Evolutionary conservation across 2,329 filamentous ascomycete genomes (phyloP).

Genomic region (Penicillium thymicola): DNA sequence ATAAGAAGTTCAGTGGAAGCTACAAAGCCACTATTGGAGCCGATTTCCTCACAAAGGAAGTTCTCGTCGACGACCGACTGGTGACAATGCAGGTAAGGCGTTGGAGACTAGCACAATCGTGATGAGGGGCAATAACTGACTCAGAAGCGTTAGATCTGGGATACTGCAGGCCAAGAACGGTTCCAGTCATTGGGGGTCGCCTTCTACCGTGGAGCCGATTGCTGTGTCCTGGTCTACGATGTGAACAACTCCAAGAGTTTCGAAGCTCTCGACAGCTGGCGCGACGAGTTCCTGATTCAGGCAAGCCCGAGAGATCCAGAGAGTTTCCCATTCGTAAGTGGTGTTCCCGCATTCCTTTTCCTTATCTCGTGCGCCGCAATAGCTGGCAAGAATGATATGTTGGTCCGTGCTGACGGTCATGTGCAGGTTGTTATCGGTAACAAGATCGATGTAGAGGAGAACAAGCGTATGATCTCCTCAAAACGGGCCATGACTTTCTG

Average conservation of each 20-base stretch:
- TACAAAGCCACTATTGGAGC: constrained; percentile 99
- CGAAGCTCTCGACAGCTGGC: constrained; percentile 96
- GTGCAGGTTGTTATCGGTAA: constrained; percentile 86
- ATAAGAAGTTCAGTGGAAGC: constrained; percentile 99
- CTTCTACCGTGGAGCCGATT: constrained; percentile 96
- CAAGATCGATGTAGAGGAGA: constrained; percentile 98
- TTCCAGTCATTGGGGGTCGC: constrained; percentile 97
- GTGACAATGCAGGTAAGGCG: constrained; percentile 89
- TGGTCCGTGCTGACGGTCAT: constrained; percentile 10
- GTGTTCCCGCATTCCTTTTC: not conserved
- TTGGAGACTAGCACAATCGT: not conserved
- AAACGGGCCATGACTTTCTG: constrained; percentile 98
- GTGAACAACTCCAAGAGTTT: constrained; percentile 99
- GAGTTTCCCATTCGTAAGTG: constrained; percentile 89
- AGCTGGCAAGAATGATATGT: not conserved
- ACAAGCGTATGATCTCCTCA: constrained; percentile 91
- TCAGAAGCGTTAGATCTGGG: constrained; percentile 69
- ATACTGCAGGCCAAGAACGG: constrained; percentile 93
- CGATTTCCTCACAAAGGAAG: constrained; percentile 97
- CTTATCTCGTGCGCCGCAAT: not conserved
- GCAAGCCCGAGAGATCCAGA: constrained; percentile 94
- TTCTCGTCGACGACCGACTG: constrained; percentile 91
- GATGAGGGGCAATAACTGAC: constrained; percentile 9
- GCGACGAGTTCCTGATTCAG: constrained; percentile 97
- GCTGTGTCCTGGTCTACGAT: constrained; percentile 95